Evolutionary conservation across 73 alveolate species (phyloP), one percentile per base, ranked within the genome.

Genomic region (Paramecium primaurelia): DNA sequence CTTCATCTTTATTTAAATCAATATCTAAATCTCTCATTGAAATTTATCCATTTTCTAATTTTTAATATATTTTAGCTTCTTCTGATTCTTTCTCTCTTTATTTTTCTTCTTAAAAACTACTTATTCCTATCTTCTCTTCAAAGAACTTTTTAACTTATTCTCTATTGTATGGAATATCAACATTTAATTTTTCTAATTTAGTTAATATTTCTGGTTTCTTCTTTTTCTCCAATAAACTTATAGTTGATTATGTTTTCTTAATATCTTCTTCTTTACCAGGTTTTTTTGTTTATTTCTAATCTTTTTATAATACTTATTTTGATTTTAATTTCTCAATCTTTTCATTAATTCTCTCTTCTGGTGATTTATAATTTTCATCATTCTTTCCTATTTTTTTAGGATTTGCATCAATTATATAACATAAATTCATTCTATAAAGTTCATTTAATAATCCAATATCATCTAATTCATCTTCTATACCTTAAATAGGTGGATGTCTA

Each of bases 401-500:
- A 26, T 73, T 71, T 7, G 96, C 93, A 47, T 94, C 88, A 0
- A 94, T 71, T 32, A 86, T 85, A 8, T 92, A 59, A 26, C 90
- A 91, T 18, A 90, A 58, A 58, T 92, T 91, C 86, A 94, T 58
- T 44, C 95, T 93, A 30, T 69, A 60, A 9, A 94, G 90, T 49
- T 94, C 97, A 42, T 95, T 91, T 58, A 94, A 51, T 54, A 94
- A 83, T 42, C 96, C 95, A 60, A 94, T 94, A 36, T 93, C 95
- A 30, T 94, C 96, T 26, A 94, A 58, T 80, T 94, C 97, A 3
- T 89, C 94, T 30, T 69, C 58, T 25, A 91, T 71, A 8, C 97
- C 97, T 59, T 93, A 73, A 8, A 94, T 75, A 32, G 97, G 97
- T 2, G 97, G 97, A 86, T 95, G 97, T 80, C 94, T 92, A 84